phyloP scores from a whole-genome alignment of 2,329 filamentous ascomycete species.

The Tolypocladium tundrense region DNA sequence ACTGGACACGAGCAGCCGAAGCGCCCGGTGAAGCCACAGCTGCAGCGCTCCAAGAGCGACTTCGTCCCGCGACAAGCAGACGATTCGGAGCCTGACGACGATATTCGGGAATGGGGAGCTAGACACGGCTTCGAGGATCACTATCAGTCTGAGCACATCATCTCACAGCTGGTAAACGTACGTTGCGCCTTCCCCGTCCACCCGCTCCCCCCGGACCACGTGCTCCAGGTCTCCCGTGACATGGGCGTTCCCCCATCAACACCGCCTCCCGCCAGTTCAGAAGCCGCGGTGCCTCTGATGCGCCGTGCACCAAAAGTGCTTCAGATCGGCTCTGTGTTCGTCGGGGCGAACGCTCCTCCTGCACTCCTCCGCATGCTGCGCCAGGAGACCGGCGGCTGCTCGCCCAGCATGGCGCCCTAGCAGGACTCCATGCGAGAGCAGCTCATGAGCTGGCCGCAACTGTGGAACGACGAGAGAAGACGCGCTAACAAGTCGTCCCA shows the following conservation, averaged over 20 bases:
- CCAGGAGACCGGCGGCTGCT: not conserved
- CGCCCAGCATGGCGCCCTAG: not conserved
- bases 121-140: slow-evolving; percentile 90
- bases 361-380: not conserved
- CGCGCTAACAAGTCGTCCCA: slow-evolving; percentile 24
- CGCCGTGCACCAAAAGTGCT: not conserved
- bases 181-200: slow-evolving; percentile 22
- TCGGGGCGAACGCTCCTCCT: not conserved
- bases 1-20: slow-evolving; percentile 23
- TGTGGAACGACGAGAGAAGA: not conserved
- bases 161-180: slow-evolving; percentile 72
- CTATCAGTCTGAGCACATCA: slow-evolving; percentile 82
- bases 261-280: not conserved
- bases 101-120: slow-evolving; percentile 43
- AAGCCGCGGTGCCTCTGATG: not conserved
- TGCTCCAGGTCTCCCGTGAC: slow-evolving; percentile 3
- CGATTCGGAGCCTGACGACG: slow-evolving; percentile 30
- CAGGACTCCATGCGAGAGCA: not conserved
- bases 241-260: not conserved
- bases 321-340: not conserved
- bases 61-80: slow-evolving; percentile 32
- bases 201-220: slow-evolving; percentile 3
- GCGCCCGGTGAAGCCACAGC: slow-evolving; percentile 36
- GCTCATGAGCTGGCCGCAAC: not conserved
- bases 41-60: slow-evolving; percentile 49